These are phyloP conservation scores for Sporobolomyces roseus DNA, from an alignment of 768 basidiomycete genomes.

Conservation along the genomic window DNA sequence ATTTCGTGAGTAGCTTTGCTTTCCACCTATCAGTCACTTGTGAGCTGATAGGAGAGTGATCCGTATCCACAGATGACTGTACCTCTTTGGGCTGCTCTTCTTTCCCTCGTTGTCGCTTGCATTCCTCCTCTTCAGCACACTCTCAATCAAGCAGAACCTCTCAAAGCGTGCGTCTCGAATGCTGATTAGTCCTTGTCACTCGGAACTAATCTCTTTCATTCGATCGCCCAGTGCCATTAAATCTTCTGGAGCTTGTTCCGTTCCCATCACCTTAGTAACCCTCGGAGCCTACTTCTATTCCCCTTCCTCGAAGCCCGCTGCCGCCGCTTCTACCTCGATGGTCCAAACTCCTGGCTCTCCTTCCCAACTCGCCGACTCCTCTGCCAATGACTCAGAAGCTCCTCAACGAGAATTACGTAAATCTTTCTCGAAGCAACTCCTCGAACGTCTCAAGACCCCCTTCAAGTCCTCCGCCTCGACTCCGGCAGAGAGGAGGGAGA, in stretches of 20 bases:
- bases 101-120: slow-evolving; percentile 52
- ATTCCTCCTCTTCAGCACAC: slow-evolving; percentile 68
- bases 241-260: slow-evolving; percentile 68
- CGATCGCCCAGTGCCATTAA: slow-evolving; percentile 63
- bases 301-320: too few species aligned
- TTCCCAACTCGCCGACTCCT: not conserved
- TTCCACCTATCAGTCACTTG: not conserved
- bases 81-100: slow-evolving; percentile 60
- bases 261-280: slow-evolving; percentile 84
- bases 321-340: slow-evolving; percentile 26
- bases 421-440: slow-evolving; percentile 13
- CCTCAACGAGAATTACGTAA: not conserved
- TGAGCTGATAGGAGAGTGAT: not conserved
- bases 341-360: slow-evolving; percentile 5
- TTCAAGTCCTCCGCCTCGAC: not conserved
- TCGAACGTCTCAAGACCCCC: slow-evolving; percentile 3
- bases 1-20: slow-evolving; percentile 26
- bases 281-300: slow-evolving; percentile 83
- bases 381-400: not conserved
- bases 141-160: slow-evolving; percentile 56
- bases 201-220: slow-evolving; percentile 45
- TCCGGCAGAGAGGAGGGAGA: not conserved
- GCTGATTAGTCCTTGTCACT: not conserved
- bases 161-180: slow-evolving; percentile 44
- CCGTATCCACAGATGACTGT: slow-evolving; percentile 61